phyloP scores from a whole-genome alignment of 768 basidiomycete species.

The Termitomyces sp. region DNA sequence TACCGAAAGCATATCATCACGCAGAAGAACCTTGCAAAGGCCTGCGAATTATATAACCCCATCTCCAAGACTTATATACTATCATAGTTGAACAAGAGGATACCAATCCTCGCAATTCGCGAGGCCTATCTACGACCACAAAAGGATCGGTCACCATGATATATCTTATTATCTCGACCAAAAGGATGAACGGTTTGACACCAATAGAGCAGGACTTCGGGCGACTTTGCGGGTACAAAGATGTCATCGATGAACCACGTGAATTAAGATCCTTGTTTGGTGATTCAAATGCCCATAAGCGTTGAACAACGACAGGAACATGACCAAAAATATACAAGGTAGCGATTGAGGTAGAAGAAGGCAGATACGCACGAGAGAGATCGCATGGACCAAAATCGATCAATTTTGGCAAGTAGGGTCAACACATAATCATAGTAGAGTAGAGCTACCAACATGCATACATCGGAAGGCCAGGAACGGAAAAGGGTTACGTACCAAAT shows the following conservation, averaged over 20 bases:
- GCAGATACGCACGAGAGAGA: slow-evolving; percentile 25
- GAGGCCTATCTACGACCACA: slow-evolving; percentile 17
- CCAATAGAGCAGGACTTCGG: too few species aligned
- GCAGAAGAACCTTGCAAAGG: background rate
- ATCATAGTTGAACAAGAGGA: slow-evolving; percentile 36
- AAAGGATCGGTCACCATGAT: background rate
- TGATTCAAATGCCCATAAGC: slow-evolving; percentile 25
- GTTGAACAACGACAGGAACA: slow-evolving; percentile 26
- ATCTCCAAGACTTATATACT: slow-evolving; percentile 26
- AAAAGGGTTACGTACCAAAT: background rate
- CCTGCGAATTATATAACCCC: slow-evolving; percentile 5
- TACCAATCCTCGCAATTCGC: slow-evolving; percentile 33
- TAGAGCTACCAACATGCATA: background rate
- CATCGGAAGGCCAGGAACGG: background rate
- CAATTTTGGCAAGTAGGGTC: slow-evolving; percentile 37
- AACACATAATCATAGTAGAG: slow-evolving; percentile 25
- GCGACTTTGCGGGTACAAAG: too few species aligned
- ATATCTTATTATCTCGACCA: background rate
- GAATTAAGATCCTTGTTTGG: slow-evolving; percentile 17
- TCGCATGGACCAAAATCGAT: slow-evolving; percentile 34
- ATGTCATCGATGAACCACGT: background rate
- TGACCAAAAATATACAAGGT: slow-evolving; percentile 15
- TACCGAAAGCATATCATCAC: background rate
- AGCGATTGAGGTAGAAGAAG: slow-evolving; percentile 41
- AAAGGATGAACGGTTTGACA: background rate